Conservation (phyloP, 768 basidiomycete species). For the Wakefieldia striispora region DNA sequence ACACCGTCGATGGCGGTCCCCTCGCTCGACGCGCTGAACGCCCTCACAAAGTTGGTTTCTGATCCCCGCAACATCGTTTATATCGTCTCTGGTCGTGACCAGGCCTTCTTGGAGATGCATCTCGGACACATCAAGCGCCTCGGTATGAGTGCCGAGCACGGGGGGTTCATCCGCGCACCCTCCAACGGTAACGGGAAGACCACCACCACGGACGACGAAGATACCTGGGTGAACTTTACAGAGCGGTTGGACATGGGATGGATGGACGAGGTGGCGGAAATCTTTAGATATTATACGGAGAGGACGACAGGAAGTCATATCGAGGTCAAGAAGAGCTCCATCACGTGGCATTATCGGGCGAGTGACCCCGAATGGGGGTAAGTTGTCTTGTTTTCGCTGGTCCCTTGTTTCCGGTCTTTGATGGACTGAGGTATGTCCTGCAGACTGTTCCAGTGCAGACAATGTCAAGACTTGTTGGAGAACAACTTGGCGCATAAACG, state of each 20-base stretch:
- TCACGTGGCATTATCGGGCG: constrained; percentile 97
- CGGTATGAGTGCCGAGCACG: constrained; percentile 96
- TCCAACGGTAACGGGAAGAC: constrained; percentile 35
- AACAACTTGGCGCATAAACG: constrained; percentile 90
- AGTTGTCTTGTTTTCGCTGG: constrained; percentile 39
- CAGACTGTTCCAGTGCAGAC: constrained; percentile 90
- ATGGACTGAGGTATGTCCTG: background rate
- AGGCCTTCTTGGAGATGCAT: constrained; percentile 87
- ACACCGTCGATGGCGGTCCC: constrained; percentile 86
- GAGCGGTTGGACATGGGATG: constrained; percentile 92
- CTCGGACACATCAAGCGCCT: constrained; percentile 79
- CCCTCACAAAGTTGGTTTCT: constrained; percentile 64
- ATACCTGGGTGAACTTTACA: constrained; percentile 85
- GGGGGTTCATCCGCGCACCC: constrained; percentile 83
- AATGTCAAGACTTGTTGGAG: constrained; percentile 94
- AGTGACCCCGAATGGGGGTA: constrained; percentile 96
- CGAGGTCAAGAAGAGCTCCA: constrained; percentile 95
- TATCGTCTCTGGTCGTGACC: constrained; percentile 96
- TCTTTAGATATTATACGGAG: constrained; percentile 97
- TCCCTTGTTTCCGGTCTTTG: background rate
- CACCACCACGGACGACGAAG: constrained; percentile 9
- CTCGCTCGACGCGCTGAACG: constrained; percentile 66
- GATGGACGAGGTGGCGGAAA: constrained; percentile 94
- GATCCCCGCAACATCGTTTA: constrained; percentile 93
- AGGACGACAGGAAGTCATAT: constrained; percentile 95